phyloP scores from a whole-genome alignment of 768 basidiomycete genomes.

The Calocera viscosa region DNA sequence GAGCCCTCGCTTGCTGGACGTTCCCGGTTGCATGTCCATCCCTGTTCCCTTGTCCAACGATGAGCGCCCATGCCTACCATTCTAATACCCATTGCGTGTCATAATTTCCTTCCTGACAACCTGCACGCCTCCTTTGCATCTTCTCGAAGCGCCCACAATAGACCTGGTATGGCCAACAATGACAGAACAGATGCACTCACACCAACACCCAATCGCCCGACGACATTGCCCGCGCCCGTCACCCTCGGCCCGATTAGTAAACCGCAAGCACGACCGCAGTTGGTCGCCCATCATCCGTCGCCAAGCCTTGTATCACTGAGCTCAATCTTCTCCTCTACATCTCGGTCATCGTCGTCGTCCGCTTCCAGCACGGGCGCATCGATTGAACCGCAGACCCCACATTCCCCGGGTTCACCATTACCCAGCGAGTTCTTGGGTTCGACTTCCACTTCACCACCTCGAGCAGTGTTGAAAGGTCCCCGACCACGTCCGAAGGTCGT shows the following conservation, averaged over 20 bases:
- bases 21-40: neutral
- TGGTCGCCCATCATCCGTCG: neutral
- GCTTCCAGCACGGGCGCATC: neutral
- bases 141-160: neutral
- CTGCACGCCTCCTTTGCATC: neutral
- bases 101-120: neutral
- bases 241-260: neutral
- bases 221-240: neutral
- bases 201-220: neutral
- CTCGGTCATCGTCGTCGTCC: neutral
- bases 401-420: neutral
- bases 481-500: neutral
- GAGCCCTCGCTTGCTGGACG: neutral
- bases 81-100: neutral
- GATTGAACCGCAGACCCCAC: neutral
- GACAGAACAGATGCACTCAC: neutral
- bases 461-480: neutral
- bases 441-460: neutral
- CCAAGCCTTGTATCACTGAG: neutral
- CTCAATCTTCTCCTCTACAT: neutral
- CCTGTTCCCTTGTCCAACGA: neutral
- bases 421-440: neutral
- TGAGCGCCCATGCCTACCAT: neutral
- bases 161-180: neutral
- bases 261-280: neutral